Percentiles rank a stretch among this genome's conserved stretches.
Conservation (phyloP, 139 green algal genomes). For the Chlorella sp. region DNA sequence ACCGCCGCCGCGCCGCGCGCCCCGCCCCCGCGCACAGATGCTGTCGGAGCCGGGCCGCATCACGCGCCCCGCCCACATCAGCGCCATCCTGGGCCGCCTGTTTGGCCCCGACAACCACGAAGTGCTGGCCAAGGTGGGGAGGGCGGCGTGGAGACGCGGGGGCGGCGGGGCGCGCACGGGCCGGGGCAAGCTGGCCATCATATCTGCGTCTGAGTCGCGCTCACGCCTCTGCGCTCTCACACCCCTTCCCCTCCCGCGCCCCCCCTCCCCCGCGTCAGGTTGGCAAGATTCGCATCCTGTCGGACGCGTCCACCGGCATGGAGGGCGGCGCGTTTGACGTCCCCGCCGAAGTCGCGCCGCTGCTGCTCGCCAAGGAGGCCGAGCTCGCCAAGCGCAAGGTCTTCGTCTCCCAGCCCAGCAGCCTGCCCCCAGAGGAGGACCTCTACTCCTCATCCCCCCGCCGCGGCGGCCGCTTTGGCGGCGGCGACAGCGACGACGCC, state of each 20-base stretch:
- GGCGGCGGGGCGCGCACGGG: too few relatives aligned
- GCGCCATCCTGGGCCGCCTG: too few relatives aligned
- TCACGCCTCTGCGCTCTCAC: too few relatives aligned
- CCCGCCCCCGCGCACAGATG: too few relatives aligned
- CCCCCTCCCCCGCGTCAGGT: neutral
- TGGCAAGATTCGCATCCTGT: too few relatives aligned
- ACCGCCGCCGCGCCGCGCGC: too few relatives aligned
- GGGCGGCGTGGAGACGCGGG: too few relatives aligned
- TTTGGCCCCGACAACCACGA: too few relatives aligned
- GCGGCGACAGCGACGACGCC: neutral
- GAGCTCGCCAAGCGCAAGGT: slow-evolving; percentile 48
- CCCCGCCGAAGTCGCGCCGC: slow-evolving; percentile 47
- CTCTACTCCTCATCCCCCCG: slow-evolving; percentile 4
- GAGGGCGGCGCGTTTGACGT: slow-evolving; percentile 87
- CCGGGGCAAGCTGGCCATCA: too few relatives aligned
- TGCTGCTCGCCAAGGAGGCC: slow-evolving; percentile 45
- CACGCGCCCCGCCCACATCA: slow-evolving; percentile 45
- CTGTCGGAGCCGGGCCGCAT: slow-evolving; percentile 50
- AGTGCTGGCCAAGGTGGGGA: too few relatives aligned
- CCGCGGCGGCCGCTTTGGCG: slow-evolving; percentile 5
- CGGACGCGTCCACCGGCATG: neutral
- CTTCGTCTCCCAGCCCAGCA: slow-evolving; percentile 32
- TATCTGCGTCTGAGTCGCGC: too few relatives aligned
- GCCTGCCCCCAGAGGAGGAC: slow-evolving; percentile 46
- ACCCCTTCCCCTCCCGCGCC: neutral